phyloP scores from a whole-genome alignment of 2,329 filamentous ascomycete genomes.

The Cyphellophora europaea region DNA sequence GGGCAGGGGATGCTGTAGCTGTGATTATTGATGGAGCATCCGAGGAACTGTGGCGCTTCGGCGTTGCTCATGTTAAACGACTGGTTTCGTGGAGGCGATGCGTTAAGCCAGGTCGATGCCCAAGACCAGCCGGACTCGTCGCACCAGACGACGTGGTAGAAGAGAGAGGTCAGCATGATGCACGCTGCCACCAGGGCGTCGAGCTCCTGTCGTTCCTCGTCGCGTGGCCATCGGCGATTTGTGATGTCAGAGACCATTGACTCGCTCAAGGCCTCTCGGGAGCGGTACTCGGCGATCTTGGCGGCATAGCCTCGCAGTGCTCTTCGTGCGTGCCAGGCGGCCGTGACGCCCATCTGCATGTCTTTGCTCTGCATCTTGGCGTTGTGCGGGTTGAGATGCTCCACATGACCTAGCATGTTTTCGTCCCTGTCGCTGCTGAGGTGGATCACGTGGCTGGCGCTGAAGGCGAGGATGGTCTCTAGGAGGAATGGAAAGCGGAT shows the following conservation, averaged over 20 bases:
- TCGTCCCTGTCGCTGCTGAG: neutral
- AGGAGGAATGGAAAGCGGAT: neutral
- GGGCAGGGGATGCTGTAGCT: neutral
- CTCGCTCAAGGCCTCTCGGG: neutral
- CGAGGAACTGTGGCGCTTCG: neutral
- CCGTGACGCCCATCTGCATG: neutral
- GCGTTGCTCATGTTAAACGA: neutral
- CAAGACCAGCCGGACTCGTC: neutral
- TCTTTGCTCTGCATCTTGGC: too few relatives aligned
- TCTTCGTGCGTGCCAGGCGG: neutral
- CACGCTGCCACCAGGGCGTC: constrained; percentile 1
- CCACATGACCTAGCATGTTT: too few relatives aligned
- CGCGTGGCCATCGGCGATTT: neutral
- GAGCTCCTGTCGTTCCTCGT: neutral
- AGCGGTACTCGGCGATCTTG: neutral
- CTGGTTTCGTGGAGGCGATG: neutral
- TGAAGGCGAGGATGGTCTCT: neutral
- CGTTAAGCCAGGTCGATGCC: neutral
- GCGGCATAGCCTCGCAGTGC: neutral
- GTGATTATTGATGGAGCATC: neutral
- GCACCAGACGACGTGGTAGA: neutral
- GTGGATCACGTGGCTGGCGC: neutral
- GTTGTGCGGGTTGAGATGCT: too few relatives aligned
- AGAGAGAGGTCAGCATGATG: neutral
- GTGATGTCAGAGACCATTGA: neutral